A percentile compares a stretch with the other conserved stretches of the same genome.
These are phyloP conservation scores for Colletotrichum trifolii DNA, from an alignment of 2,329 filamentous ascomycete species.

Conservation along the genomic window DNA sequence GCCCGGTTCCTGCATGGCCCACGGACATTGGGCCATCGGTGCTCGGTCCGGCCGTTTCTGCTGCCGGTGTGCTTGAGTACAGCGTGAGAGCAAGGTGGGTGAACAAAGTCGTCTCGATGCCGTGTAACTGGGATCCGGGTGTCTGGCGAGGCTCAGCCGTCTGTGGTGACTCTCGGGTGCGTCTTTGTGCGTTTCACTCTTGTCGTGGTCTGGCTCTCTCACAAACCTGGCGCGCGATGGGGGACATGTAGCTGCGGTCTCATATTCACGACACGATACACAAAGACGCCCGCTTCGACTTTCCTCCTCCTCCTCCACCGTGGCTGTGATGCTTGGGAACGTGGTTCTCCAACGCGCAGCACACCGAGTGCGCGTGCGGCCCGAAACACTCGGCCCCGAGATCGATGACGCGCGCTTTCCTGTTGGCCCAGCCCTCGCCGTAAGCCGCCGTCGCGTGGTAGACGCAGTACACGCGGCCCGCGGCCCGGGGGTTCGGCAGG, in stretches of 20 bases:
- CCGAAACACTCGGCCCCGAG: conserved; percentile 35
- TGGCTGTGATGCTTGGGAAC: conserved; percentile 14
- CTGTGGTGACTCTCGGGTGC: no score
- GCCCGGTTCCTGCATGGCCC: no score
- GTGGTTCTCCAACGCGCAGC: conserved; percentile 35
- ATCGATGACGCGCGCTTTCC: conserved; percentile 38
- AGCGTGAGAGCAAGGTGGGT: no score
- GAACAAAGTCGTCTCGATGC: background rate
- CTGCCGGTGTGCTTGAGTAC: no score
- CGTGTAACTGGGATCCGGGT: background rate
- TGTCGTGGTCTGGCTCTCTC: no score
- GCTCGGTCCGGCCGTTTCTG: no score
- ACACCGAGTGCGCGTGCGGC: conserved; percentile 33
- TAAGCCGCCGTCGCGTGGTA: conserved; percentile 64
- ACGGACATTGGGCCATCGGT: no score
- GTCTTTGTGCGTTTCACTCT: no score
- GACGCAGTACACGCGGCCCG: conserved; percentile 63
- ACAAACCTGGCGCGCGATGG: no score
- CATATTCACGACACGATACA: no score
- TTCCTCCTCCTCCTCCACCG: background rate
- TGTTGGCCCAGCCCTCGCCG: conserved; percentile 38
- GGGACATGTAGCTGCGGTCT: no score
- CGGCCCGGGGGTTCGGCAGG: conserved; percentile 65
- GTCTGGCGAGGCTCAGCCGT: no score
- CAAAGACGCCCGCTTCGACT: background rate